A percentile compares a stretch with the other conserved stretches of the same genome.
Evolutionary conservation across 1,139 yeast genomes (phyloP).

Genomic region (Pichia sp.): DNA sequence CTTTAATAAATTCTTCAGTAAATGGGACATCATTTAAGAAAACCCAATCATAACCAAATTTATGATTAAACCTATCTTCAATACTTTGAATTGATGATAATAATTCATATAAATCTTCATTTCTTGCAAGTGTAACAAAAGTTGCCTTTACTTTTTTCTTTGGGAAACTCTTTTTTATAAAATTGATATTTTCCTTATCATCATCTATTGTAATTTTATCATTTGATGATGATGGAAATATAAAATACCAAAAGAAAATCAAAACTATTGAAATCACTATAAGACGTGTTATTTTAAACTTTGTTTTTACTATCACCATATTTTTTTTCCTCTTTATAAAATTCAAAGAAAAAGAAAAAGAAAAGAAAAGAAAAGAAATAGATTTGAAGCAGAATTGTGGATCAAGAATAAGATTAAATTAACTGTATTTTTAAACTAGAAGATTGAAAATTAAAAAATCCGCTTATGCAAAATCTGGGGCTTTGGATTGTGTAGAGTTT

Average conservation of each 20-base stretch:
- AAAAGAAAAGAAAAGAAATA: no score
- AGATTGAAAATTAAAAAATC: no score
- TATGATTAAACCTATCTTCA: slow-evolving; percentile 65
- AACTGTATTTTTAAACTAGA: no score
- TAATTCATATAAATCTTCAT: slow-evolving; percentile 51
- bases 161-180: background rate
- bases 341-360: no score
- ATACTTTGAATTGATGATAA: slow-evolving; percentile 55
- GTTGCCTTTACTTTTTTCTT: slow-evolving; percentile 43
- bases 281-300: no score
- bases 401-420: no score
- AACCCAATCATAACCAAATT: slow-evolving; percentile 67
- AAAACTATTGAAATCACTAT: no score
- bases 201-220: background rate
- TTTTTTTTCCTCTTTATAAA: no score
- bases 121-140: slow-evolving; percentile 64
- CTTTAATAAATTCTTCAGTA: slow-evolving; percentile 35
- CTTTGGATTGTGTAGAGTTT: no score
- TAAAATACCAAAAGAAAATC: background rate
- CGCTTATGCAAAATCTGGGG: no score
- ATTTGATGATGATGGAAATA: background rate
- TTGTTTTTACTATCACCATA: no score
- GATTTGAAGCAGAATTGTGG: no score
- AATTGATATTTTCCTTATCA: background rate
- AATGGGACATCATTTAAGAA: slow-evolving; percentile 54